These are phyloP conservation scores for Fraxinus cuspidata DNA, from an alignment of 257 asterid genomes.

Conservation along the genomic window DNA sequence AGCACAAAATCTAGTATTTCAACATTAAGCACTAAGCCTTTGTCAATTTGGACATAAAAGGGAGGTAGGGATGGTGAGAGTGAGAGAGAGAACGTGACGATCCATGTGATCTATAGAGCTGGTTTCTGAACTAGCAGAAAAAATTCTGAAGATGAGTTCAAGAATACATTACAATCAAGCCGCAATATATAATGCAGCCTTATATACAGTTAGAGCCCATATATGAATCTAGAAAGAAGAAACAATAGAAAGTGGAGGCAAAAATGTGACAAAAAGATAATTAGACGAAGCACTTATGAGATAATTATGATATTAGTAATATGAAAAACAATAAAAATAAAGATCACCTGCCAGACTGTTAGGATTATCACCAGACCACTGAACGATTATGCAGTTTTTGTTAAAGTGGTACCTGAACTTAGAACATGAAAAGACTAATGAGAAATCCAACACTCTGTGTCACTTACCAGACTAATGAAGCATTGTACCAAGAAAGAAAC, in stretches of 20 bases:
- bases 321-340: slow-evolving; percentile 1
- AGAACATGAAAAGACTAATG: slow-evolving; percentile 27
- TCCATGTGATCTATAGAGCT: neutral
- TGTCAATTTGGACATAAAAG: neutral
- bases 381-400: slow-evolving; percentile 67
- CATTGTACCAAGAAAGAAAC: neutral
- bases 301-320: neutral
- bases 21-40: neutral
- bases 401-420: slow-evolving; percentile 74
- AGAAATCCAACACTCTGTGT: neutral
- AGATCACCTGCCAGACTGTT: slow-evolving; percentile 90
- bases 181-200: neutral
- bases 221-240: slow-evolving; percentile 4
- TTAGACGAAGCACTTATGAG: slow-evolving; percentile 2
- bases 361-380: slow-evolving; percentile 99
- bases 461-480: neutral
- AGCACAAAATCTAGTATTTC: neutral
- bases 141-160: neutral
- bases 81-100: neutral
- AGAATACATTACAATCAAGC: neutral
- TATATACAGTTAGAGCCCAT: neutral
- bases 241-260: neutral
- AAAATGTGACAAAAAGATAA: neutral
- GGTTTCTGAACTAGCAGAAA: neutral
- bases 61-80: neutral